Base-by-base conservation (phyloP, 805 yeast genomes). In the Ogataea henricii region DNA sequence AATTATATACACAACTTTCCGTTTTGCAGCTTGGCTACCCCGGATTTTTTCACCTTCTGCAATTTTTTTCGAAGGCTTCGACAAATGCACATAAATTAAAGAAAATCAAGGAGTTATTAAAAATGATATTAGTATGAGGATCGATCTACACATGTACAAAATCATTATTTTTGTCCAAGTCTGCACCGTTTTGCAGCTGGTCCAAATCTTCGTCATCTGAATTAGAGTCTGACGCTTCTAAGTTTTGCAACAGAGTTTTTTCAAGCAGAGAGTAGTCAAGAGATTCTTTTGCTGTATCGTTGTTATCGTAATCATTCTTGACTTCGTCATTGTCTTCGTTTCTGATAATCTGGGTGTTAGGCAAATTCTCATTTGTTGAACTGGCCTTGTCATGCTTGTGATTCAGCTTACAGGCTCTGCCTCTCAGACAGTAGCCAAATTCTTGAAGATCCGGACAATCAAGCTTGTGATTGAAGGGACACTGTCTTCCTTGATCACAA, bases 391-490 rank as follows among this genome's bases (percentile, higher is more conserved):
- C 17, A 69, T 23, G n/a, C 41, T 57, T 63, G 63, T 86, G 92
- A 30, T 60, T 59, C 39, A 87, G 67, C n/a, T 66, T 63, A 60
- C 92, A 87, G 17, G 64, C 58, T 21, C 61, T 66, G 1, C 79
- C 79, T 44, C 79, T 65, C 1, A 80, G 72, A 62, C 95, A 87
- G 26, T 54, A 58, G 10, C 84, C 85, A n/a, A 70, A 69, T 50
- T 79, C 82, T 53, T 79, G 83, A 55, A 74, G 78, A 58, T 87
- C 92, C 0, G 95, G 92, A 65, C 95, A 87, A 48, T 79, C 78
- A 54, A 71, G 76, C 13, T 67, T 64, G 59, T 87, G 96, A 29
- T 75, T 64, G 39, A 77, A 74, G 5, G 76, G 71, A 59, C 95
- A 87, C 25, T 58, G 53, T 21, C 66, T 58, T 0, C 94, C 96